Evolutionary conservation across 1,284 basidiomycete species (phyloP).

Genomic region (Grifola frondosa): DNA sequence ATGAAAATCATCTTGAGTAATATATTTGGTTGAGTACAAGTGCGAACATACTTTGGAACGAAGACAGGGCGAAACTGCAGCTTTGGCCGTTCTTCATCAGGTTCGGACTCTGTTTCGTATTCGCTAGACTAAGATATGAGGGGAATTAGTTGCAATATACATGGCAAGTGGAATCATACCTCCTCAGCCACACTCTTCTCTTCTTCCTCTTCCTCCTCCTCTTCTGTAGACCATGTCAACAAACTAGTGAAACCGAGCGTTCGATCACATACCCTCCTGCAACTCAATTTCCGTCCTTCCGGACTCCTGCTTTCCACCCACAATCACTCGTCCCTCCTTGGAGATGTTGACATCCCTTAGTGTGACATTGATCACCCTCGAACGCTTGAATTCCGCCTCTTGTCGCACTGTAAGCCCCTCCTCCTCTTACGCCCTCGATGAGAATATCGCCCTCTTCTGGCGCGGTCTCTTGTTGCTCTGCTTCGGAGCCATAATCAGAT

Average conservation of each 20-base stretch:
- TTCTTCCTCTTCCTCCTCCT: conserved; percentile 48
- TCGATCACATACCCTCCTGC: conserved; percentile 43
- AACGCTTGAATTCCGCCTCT: conserved; percentile 32
- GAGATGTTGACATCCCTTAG: conserved; percentile 77
- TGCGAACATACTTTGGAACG: conserved; percentile 74
- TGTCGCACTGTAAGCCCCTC: conserved; percentile 40
- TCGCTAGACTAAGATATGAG: conserved; percentile 60
- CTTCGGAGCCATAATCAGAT: conserved; percentile 63
- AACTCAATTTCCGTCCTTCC: conserved; percentile 58
- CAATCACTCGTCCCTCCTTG: conserved; percentile 72
- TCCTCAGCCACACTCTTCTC: conserved; percentile 42
- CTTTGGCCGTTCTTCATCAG: conserved; percentile 61
- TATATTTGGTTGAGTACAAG: background rate
- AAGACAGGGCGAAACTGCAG: conserved; percentile 83
- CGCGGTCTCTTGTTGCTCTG: conserved; percentile 39
- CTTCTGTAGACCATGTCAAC: conserved; percentile 27
- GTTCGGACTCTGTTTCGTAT: conserved; percentile 73
- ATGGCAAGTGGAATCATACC: conserved; percentile 30
- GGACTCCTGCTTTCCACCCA: conserved; percentile 72
- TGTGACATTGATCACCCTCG: conserved; percentile 66
- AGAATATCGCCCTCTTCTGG: conserved; percentile 58
- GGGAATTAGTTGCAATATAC: conserved; percentile 16
- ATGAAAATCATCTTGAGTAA: background rate
- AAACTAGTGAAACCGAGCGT: too few relatives aligned
- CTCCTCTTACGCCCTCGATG: conserved; percentile 54